phyloP scores from a whole-genome alignment of 805 yeast genomes.

The Kluyveromyces aestuarii region DNA sequence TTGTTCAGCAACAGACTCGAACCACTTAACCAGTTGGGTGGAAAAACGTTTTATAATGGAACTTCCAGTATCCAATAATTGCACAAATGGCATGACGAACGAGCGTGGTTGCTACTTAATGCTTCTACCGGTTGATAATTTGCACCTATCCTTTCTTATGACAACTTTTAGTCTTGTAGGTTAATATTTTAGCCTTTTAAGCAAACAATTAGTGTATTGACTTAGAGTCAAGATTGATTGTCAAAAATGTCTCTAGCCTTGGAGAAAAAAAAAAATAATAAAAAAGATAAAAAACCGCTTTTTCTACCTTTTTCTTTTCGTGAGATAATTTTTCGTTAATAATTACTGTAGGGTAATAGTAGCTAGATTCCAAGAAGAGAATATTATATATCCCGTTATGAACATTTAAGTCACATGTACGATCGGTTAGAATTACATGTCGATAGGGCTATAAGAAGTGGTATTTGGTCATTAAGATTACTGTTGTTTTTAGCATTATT shows the following conservation, averaged over 20 bases:
- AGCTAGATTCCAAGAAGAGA: no score
- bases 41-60: slow-evolving; percentile 5
- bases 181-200: no score
- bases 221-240: neutral
- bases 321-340: neutral
- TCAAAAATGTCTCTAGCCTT: neutral
- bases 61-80: slow-evolving; percentile 6
- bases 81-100: slow-evolving; percentile 6
- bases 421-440: no score
- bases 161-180: neutral
- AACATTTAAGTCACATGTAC: no score
- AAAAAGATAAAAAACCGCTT: neutral
- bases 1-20: slow-evolving; percentile 10
- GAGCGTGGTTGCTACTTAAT: neutral
- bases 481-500: no score
- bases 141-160: neutral
- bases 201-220: no score
- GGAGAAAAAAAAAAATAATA: neutral
- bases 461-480: no score
- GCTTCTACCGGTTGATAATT: neutral
- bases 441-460: no score
- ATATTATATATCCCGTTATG: no score
- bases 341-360: no score
- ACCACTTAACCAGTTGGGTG: slow-evolving; percentile 4
- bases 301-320: neutral